Evolutionary conservation across 345 rosid genomes (phyloP).

Genomic region (Carallia brachiata): DNA sequence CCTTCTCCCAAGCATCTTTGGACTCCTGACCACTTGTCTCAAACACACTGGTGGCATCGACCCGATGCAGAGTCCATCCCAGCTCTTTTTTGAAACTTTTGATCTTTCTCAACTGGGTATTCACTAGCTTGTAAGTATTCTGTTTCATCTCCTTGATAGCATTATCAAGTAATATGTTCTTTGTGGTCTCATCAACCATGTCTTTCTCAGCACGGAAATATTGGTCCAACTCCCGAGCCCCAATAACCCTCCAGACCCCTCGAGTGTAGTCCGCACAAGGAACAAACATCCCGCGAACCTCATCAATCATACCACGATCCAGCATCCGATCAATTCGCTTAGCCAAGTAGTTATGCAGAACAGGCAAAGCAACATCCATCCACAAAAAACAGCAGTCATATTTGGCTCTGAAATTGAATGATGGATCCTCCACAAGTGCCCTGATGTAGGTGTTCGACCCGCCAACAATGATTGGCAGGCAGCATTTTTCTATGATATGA

Average conservation of each 20-base stretch:
- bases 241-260: conserved; percentile 14
- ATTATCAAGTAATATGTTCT: neutral
- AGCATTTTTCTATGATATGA: neutral
- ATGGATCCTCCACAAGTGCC: conserved; percentile 14
- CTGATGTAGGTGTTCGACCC: conserved; percentile 20
- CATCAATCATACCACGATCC: conserved; percentile 5
- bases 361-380: conserved; percentile 10
- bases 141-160: conserved; percentile 15
- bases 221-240: conserved; percentile 14
- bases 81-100: neutral
- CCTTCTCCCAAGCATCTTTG: conserved; percentile 7
- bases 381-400: conserved; percentile 17
- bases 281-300: conserved; percentile 1
- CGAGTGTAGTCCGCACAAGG: neutral
- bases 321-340: conserved; percentile 16
- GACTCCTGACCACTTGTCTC: neutral
- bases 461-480: conserved; percentile 17
- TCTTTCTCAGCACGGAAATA: neutral
- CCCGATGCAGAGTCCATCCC: conserved; percentile 12
- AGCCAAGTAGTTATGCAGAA: conserved; percentile 2
- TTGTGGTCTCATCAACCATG: neutral
- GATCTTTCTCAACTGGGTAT: conserved; percentile 20
- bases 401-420: neutral
- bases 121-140: conserved; percentile 18
- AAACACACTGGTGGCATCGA: conserved; percentile 18